Base-by-base conservation (phyloP, 768 basidiomycete species). In the Hericium erinaceus region DNA sequence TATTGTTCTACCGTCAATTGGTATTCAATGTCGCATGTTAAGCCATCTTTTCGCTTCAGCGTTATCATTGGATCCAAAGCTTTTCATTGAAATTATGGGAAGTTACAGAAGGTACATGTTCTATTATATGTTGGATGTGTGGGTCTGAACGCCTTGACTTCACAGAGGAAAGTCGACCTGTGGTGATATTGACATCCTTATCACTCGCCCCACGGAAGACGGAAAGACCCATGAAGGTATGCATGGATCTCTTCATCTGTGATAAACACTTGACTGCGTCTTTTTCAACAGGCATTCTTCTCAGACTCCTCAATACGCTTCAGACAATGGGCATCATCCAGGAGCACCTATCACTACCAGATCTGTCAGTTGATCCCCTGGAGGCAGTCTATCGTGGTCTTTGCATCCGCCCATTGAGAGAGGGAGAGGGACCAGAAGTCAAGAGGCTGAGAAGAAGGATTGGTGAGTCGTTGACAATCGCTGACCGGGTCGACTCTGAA, bases 181-280 rank as follows among this genome's bases (percentile, higher is more conserved):
- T 57, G 95, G 95, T 2, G 95, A 97, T 67, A 90, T 98, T 57
- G 94, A 98, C 68, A 83, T 97, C 50, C 69, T 97, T 57, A 84
- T 98, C 60, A 92, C 91, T 2, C 82, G 92, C 4, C 77, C 82
- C 20, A 76, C 81, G 1, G 70, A 75, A 2, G 92, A 95, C 62
- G 90, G 89, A 0, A 77, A 72, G 58, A 88, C 85, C 0, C 93
- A 95, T 67, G 72, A 74, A 54, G 89, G 92, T 83, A 64, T 54
- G 73, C 54, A 24, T 38, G 26, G 16, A 37, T 10, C 3, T 22
- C 33, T 37, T 1, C 1, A 16, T 44, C 22, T 12, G n/a, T 26
- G 24, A 44, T 46, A n/a, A 38, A 37, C 13, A 26, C 16, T 20
- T 7, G 37, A 10, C 41, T 20, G 28, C 16, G 20, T 20, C 16